A percentile compares a stretch with the other conserved stretches of the same genome.
Evolutionary conservation across 345 rosid genomes (phyloP).

Genomic region (Acer campestre): DNA sequence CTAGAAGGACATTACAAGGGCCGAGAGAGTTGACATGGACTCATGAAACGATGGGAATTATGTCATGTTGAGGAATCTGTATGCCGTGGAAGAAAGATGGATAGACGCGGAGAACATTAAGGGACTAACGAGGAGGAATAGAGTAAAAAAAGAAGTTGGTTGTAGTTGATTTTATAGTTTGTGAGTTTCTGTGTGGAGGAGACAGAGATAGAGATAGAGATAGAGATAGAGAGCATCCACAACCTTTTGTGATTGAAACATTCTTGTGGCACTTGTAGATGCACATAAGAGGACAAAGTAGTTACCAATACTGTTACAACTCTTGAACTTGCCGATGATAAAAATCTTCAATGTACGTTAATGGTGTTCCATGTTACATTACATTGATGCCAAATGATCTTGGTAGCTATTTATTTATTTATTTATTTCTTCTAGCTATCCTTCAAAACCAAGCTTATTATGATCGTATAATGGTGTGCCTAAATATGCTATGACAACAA

Average conservation of each 20-base stretch:
- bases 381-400: no score
- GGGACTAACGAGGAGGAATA: constrained; percentile 58
- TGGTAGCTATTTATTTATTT: no score
- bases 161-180: constrained; percentile 50
- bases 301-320: not conserved
- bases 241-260: constrained; percentile 32
- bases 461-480: no score
- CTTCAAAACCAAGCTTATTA: no score
- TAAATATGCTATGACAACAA: no score
- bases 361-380: no score
- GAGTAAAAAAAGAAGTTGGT: constrained; percentile 69
- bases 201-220: no score
- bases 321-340: no score
- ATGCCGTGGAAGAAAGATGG: constrained; percentile 67
- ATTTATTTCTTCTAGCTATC: no score
- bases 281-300: constrained; percentile 52
- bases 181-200: constrained; percentile 66
- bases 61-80: constrained; percentile 63
- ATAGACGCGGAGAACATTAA: constrained; percentile 55
- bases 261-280: constrained; percentile 44
- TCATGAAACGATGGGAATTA: constrained; percentile 67
- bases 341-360: not conserved
- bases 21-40: constrained; percentile 50
- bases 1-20: constrained; percentile 52
- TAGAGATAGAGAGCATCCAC: constrained; percentile 44